A percentile compares a stretch with the other conserved stretches of the same genome.
Conservation (phyloP, 495 filamentous ascomycete species). For the Trypethelium eluteriae region DNA sequence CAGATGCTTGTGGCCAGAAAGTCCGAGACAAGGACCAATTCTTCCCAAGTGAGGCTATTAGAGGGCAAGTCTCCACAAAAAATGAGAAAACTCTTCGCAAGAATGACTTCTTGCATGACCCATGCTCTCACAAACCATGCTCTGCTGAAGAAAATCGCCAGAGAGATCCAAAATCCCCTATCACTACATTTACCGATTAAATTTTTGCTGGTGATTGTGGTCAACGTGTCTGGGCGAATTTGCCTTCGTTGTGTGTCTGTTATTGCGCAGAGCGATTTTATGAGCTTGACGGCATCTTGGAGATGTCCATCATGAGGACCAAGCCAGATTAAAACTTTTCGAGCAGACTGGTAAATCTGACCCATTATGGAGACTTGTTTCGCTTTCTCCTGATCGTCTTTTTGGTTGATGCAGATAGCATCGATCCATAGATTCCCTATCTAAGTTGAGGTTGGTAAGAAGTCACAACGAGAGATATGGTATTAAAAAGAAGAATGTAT, state of each 20-base stretch:
- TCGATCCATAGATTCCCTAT: too few species aligned
- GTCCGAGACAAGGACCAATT: neutral
- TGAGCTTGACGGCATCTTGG: neutral
- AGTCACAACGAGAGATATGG: too few species aligned
- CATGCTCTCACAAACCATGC: neutral
- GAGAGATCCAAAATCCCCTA: neutral
- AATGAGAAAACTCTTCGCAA: neutral
- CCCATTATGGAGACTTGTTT: slow-evolving; percentile 22
- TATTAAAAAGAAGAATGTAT: too few species aligned
- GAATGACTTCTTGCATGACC: neutral
- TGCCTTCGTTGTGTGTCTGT: neutral
- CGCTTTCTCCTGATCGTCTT: slow-evolving; percentile 15
- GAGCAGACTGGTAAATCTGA: slow-evolving; percentile 17
- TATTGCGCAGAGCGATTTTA: neutral
- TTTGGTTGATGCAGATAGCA: slow-evolving; percentile 18
- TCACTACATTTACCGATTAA: neutral
- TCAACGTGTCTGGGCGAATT: neutral
- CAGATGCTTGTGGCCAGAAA: neutral
- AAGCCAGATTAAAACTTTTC: slow-evolving; percentile 21
- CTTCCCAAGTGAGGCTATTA: neutral
- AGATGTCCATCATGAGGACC: slow-evolving; percentile 1
- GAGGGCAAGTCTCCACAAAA: neutral
- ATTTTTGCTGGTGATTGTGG: neutral
- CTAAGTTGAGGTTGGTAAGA: too few species aligned
- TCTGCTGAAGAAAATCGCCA: neutral